Evolutionary conservation across 768 basidiomycete genomes (phyloP).

Genomic region (Boletellus sp.): DNA sequence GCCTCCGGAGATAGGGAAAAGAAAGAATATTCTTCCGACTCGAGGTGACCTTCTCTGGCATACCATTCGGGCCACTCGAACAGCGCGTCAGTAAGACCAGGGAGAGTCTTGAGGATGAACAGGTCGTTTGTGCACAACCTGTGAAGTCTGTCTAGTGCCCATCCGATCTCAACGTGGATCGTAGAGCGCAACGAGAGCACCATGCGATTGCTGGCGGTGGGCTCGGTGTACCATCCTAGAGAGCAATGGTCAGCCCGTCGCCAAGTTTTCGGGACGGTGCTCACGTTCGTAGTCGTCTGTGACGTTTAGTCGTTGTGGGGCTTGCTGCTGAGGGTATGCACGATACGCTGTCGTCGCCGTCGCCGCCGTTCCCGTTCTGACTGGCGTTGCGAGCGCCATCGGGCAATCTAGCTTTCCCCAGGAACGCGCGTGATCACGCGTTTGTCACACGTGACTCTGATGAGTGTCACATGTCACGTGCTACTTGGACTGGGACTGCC

Average conservation of each 20-base stretch:
- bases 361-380: slow-evolving; percentile 21
- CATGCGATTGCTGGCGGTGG: slow-evolving; percentile 78
- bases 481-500: neutral
- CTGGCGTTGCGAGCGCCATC: slow-evolving; percentile 32
- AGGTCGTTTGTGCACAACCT: slow-evolving; percentile 76
- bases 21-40: slow-evolving; percentile 41
- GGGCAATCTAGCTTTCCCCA: neutral
- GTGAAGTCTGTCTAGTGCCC: slow-evolving; percentile 85
- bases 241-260: slow-evolving; percentile 6
- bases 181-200: slow-evolving; percentile 84
- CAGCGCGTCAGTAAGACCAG: slow-evolving; percentile 78
- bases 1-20: slow-evolving; percentile 55
- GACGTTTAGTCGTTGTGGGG: slow-evolving; percentile 38
- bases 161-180: slow-evolving; percentile 77
- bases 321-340: slow-evolving; percentile 20
- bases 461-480: slow-evolving; percentile 15
- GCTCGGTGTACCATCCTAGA: slow-evolving; percentile 85
- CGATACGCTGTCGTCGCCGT: slow-evolving; percentile 22
- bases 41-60: slow-evolving; percentile 54
- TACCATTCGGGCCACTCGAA: slow-evolving; percentile 91
- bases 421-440: slow-evolving; percentile 20
- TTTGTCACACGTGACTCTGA: slow-evolving; percentile 15
- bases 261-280: slow-evolving; percentile 16
- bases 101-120: slow-evolving; percentile 66
- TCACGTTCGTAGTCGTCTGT: slow-evolving; percentile 78